A percentile compares a stretch with the other conserved stretches of the same genome.
These are phyloP conservation scores for Phyllachora maydis DNA, from an alignment of 2,329 filamentous ascomycete genomes.

Conservation along the genomic window DNA sequence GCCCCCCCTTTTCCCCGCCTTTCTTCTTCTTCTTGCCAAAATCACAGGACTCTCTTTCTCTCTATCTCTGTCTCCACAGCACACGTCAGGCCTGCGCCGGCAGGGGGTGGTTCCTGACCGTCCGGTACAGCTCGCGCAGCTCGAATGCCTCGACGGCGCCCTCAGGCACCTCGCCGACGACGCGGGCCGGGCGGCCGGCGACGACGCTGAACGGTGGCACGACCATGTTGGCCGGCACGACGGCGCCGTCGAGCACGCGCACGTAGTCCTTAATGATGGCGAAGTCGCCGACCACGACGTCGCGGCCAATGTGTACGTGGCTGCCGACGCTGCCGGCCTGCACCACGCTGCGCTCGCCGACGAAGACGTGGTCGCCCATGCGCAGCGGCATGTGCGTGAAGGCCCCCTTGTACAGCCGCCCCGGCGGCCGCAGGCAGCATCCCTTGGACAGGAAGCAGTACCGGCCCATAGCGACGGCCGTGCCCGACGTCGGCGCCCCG, in stretches of 20 bases:
- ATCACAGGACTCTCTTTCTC: too few relatives aligned
- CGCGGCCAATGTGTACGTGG: slow-evolving; percentile 68
- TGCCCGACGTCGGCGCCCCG: slow-evolving; percentile 26
- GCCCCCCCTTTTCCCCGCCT: too few relatives aligned
- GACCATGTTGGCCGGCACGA: slow-evolving; percentile 76
- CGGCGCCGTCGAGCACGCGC: slow-evolving; percentile 63
- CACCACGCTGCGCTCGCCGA: slow-evolving; percentile 55
- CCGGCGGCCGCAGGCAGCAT: slow-evolving; percentile 64
- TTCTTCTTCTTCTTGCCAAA: too few relatives aligned
- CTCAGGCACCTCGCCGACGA: slow-evolving; percentile 64
- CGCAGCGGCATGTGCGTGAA: slow-evolving; percentile 78
- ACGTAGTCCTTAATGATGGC: slow-evolving; percentile 89
- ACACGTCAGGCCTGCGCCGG: slow-evolving; percentile 15
- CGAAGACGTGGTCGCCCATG: slow-evolving; percentile 85
- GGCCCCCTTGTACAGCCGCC: slow-evolving; percentile 57
- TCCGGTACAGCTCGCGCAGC: slow-evolving; percentile 42
- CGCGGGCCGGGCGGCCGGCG: slow-evolving; percentile 59
- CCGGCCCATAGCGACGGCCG: slow-evolving; percentile 69
- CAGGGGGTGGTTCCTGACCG: slow-evolving; percentile 34
- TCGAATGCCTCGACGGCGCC: slow-evolving; percentile 45
- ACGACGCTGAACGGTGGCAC: slow-evolving; percentile 85
- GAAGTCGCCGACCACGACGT: slow-evolving; percentile 64
- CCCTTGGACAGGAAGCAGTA: slow-evolving; percentile 77
- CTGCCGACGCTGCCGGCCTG: slow-evolving; percentile 68
- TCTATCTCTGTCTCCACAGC: too few relatives aligned